Base-by-base conservation (phyloP, 495 filamentous ascomycete genomes). In the Penicillium alfredii region DNA sequence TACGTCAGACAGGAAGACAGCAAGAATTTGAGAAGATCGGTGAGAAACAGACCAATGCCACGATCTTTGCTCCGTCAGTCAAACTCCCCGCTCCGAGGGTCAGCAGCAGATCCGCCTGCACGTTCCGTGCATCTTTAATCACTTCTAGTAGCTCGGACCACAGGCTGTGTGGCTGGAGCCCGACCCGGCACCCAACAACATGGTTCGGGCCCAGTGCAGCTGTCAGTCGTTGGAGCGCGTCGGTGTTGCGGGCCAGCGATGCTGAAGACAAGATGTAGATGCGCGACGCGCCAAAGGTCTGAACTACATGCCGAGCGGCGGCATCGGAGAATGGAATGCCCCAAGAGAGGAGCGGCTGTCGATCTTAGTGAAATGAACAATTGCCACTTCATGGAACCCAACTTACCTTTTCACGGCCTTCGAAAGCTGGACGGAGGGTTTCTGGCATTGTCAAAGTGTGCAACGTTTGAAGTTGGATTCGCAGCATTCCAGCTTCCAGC, bases 81-180 rank as follows among this genome's bases (percentile, higher is more conserved):
- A 82, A 47, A 21, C 70, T 76, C 0, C 78, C 78, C 9, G 66
- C 79, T 19, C 80, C 79, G 3, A 82, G 56, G 0, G 78, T 82
- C 21, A 84, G 47, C 23, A 82, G 51, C 17, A 71, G 47, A 62
- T 84, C 78, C 3, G 71, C 72, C 7, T 66, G 36, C 10, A 58
- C 58, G 11, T 49, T 48, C n/a, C 63, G 49, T 1, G 71, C 57
- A 6, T 81, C 75, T 3, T 63, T 48, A 8, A 64, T 51, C 19
- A 82, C 71, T 24, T 74, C 64, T 3, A 82, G 38, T 3, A 81
- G 61, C 35, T 81, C 80, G 13, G 72, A 71, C 68, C 66, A 80
- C 20, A 71, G 62, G 2, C 76, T 77, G 50, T 82, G 78, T 27
- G 71, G 72, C 20, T 64, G 65, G 53, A 84, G 76, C 8, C 80